These are phyloP conservation scores for Antrodiella citrinella DNA, from an alignment of 768 basidiomycete genomes.

Conservation along the genomic window DNA sequence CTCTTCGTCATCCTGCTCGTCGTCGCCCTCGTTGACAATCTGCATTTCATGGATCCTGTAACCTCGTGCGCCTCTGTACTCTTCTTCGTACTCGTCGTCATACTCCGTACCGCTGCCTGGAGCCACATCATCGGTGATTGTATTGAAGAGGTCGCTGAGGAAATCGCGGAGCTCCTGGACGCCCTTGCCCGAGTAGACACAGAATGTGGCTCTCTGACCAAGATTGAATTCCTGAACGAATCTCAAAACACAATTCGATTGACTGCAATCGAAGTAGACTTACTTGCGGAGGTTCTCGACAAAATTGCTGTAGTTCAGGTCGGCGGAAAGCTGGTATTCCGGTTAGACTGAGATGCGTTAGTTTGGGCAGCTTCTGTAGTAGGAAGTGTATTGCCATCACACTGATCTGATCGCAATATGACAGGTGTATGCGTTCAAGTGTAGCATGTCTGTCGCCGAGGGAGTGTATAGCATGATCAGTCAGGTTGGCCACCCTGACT, in stretches of 20 bases:
- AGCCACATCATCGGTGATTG: constrained; percentile 62
- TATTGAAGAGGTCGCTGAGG: constrained; percentile 68
- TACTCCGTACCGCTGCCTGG: constrained; percentile 30
- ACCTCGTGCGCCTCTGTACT: constrained; percentile 15
- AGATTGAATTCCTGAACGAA: constrained; percentile 75
- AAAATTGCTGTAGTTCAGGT: constrained; percentile 80
- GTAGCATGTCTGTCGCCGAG: constrained; percentile 80
- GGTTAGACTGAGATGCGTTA: constrained; percentile 95
- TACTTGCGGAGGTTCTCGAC: constrained; percentile 81
- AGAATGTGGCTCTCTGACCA: constrained; percentile 84
- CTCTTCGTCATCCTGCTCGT: constrained; percentile 13
- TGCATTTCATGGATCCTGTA: constrained; percentile 24
- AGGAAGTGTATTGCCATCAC: constrained; percentile 89
- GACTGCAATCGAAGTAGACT: constrained; percentile 20
- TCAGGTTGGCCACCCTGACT: constrained; percentile 86
- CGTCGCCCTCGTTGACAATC: constrained; percentile 38
- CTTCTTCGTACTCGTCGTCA: constrained; percentile 34
- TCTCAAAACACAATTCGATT: background rate
- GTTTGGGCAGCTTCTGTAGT: constrained; percentile 77
- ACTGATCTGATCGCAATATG: constrained; percentile 93
- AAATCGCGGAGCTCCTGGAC: constrained; percentile 76
- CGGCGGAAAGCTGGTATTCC: constrained; percentile 90
- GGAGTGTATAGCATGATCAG: constrained; percentile 87
- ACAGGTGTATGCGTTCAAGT: constrained; percentile 92
- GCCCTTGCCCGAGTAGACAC: constrained; percentile 93